Base-by-base conservation (phyloP, 441 rosid species). In the Cnidoscolus chayamansa region DNA sequence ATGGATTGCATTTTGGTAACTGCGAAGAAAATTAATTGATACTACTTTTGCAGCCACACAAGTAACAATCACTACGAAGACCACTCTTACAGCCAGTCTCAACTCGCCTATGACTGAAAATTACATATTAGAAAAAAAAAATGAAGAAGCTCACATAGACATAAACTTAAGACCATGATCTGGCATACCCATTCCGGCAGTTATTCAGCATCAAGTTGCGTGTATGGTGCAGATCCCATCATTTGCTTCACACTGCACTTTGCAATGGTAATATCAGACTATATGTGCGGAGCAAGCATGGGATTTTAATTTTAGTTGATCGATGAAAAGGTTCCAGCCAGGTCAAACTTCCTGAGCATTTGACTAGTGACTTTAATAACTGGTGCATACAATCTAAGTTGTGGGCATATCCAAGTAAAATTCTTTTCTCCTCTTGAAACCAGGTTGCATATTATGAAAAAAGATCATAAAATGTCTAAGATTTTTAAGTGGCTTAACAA, bases 161-260 rank as follows among this genome's bases (percentile, higher is more conserved):
- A 92, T 90, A 65, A 94, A 86, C 82, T 85, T 87, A 31, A 88
- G 91, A 17, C 99, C 99, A 84, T 91, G 90, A 73, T 95, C 97
- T 0, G 99, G 99, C 91, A 84, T 87, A 30, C 98, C 99, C 99
- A 90, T 93, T 80, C 98, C 99, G 68, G 81, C 94, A 6, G 98
- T 97, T 73, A 91, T 19, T 93, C 98, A 8, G 99, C 97, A 75
- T 95, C 97, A 2, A 95, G 95, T 78, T 94, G 98, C 16, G 96
- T 82, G 74, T 94, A 98, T 10, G 98, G 98, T 15, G 95, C 94
- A 47, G 86, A 86, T 67, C 97, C 94, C 48, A 67, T 74, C 98
- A 94, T 86, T 64, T 74, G 81, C 88, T 92, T 94, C 76, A 87
- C 76, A 43, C 99, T 94, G 84, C 82, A 82, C 30, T 70, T 62